A percentile compares a stretch with the other conserved stretches of the same genome.
phyloP scores from a whole-genome alignment of 2,329 filamentous ascomycete species.

The Polychaeton citri region DNA sequence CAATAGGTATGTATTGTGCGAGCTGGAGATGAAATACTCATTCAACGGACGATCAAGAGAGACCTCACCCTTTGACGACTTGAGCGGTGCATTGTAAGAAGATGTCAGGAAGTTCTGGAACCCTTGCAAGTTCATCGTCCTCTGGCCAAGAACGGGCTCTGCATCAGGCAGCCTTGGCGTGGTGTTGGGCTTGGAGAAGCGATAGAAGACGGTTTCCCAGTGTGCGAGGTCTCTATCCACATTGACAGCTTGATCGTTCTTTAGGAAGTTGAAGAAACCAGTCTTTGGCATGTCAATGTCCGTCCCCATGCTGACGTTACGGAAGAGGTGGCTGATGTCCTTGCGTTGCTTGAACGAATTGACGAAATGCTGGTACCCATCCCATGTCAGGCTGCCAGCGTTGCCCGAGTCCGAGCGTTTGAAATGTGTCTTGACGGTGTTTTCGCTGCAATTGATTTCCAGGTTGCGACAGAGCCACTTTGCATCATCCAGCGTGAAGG shows the following conservation, averaged over 20 bases:
- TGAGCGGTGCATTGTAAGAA: constrained; percentile 20
- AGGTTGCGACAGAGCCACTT: constrained; percentile 76
- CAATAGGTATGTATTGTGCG: constrained; percentile 93
- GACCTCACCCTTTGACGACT: constrained; percentile 12
- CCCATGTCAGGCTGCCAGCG: constrained; percentile 57
- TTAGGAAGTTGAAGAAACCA: constrained; percentile 67
- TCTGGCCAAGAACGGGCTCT: constrained; percentile 29
- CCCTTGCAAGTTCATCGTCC: constrained; percentile 61
- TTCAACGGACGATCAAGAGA: constrained; percentile 73
- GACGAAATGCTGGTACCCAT: constrained; percentile 75
- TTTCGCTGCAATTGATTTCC: constrained; percentile 78
- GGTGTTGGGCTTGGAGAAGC: constrained; percentile 12
- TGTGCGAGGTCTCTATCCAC: constrained; percentile 49
- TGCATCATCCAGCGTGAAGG: constrained; percentile 64
- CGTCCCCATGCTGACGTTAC: constrained; percentile 32
- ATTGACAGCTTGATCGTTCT: constrained; percentile 61
- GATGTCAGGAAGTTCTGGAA: constrained; percentile 70
- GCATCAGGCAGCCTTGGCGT: constrained; percentile 30
- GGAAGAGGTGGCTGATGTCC: constrained; percentile 66
- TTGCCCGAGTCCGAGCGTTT: constrained; percentile 52
- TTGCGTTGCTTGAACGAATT: constrained; percentile 68
- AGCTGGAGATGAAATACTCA: constrained; percentile 96
- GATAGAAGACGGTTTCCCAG: constrained; percentile 59
- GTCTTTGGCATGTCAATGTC: constrained; percentile 52
- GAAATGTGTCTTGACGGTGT: constrained; percentile 62